Conservation (phyloP, 441 rosid genomes). For the Metrosideros polymorpha region DNA sequence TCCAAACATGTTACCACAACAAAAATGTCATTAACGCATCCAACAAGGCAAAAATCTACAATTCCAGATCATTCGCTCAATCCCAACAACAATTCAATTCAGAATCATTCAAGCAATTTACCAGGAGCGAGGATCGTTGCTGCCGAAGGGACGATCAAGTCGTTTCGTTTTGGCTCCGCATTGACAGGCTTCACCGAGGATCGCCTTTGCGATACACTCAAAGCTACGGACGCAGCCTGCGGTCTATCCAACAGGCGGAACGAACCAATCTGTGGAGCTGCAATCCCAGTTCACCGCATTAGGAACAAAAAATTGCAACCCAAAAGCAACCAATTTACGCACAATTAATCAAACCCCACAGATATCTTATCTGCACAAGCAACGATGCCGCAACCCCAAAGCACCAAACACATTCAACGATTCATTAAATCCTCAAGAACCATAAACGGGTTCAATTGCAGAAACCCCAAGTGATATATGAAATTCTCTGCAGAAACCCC, state of each 20-base stretch:
- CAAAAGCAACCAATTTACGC: not conserved
- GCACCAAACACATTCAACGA: not conserved
- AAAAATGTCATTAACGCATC: not conserved
- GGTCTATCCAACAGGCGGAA: slow-evolving; percentile 37
- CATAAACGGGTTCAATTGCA: not conserved
- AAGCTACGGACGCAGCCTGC: slow-evolving; percentile 6
- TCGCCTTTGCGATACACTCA: slow-evolving; percentile 32
- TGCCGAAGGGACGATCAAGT: slow-evolving; percentile 42
- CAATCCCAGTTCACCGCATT: not conserved
- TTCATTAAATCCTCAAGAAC: not conserved
- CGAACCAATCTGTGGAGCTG: slow-evolving; percentile 53
- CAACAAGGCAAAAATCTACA: not conserved
- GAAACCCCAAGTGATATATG: not conserved
- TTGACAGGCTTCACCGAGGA: slow-evolving; percentile 38
- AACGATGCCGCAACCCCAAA: not conserved
- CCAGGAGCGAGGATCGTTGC: slow-evolving; percentile 53
- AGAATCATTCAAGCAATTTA: not conserved
- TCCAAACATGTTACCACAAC: not conserved
- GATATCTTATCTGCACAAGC: not conserved
- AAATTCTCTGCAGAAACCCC: not conserved
- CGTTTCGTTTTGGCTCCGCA: slow-evolving; percentile 50
- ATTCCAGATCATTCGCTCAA: not conserved
- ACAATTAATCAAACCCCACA: not conserved
- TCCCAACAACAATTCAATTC: not conserved
- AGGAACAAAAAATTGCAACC: not conserved